Base-by-base conservation (phyloP, 2,329 filamentous ascomycete species). In the Cladosporium sp. region DNA sequence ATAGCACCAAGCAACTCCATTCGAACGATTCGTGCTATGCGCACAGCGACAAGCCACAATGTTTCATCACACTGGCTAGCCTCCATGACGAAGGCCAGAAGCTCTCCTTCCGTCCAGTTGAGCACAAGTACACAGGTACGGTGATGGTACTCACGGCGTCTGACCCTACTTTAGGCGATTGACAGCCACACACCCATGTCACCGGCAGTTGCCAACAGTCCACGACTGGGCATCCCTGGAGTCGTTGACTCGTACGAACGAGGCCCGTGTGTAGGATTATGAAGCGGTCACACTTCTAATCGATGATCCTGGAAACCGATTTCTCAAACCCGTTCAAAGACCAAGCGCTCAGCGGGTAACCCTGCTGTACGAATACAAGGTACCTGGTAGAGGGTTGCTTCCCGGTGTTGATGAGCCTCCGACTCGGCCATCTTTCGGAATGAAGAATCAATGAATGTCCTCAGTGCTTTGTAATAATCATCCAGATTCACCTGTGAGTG, bases 381-480 rank as follows among this genome's bases (percentile, higher is more conserved):
- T 45, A 30, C 25, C 43, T 47, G 43, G 43, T 47, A 30, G 17
- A 30, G 5, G 43, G 4, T 30, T 30, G 3, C 22, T 30, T 15
- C 22, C 25, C 7, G 22, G 6, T 25, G 20, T 20, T n/a, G 42
- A 45, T 30, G 11, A 8, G 30, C 14, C 25, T 14, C 39, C 19
- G 14, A 20, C n/a, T 55, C 40, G 52, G 52, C 52, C 52, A 55
- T 47, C 39, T 7, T 55, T 55, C 52, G 52, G 52, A 4, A 30
- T 14, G 8, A 12, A 12, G 30, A 34, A n/a, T n/a, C 11, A 11
- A 11, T 9, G 8, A n/a, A n/a, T n/a, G n/a, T n/a, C n/a, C 7
- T 34, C 30, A 34, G 30, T 34, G 30, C 30, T 34, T 34, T 34
- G 25, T 12, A 3, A 8, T 34, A 3, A 34, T 5, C 8, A 9